Base-by-base conservation (phyloP, 2,329 filamentous ascomycete species). In the Diaporthe velutina region DNA sequence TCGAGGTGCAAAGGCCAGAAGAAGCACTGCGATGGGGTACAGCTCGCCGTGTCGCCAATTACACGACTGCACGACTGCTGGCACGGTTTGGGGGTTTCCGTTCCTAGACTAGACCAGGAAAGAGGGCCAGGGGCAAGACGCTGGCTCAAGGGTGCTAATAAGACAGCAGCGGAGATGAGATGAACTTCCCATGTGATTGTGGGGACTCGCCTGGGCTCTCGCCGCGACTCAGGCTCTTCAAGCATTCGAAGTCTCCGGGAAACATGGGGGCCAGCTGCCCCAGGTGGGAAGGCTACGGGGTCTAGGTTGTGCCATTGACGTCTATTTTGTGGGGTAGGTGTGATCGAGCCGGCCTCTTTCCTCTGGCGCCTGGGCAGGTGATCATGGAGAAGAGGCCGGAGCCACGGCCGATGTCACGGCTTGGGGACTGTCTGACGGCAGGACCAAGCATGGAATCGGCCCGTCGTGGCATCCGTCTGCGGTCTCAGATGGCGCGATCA, bases 401-500 rank as follows among this genome's bases (percentile, higher is more conserved):
- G 57, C 57, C 45, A 42, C 48, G 33, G 45, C 19, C 64, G 66
- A 64, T 72, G 70, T 72, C 45, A 72, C 57, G 28, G 48, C 45
- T 52, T 55, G 57, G 17, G 52, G 25, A 42, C 30, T 33, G 48
- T 38, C 54, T 75, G 64, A 73, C 67, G 67, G 50, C 55, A 60
- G 67, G 50, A 58, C 30, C 61, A 67, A 42, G 71, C 48, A 55
- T 76, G 30, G 66, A 80, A 77, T 80, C 78, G 79, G 79, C 75
- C 79, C 79, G 76, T 79, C 77, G 70, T 68, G 71, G 45, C 73
- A 74, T 42, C 61, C 52, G 45, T 45, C 40, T 33, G 72, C 25
- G 42, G 60, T 58, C 60, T 73, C 54, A 52, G 60, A 67, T 73
- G 64, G 54, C 17, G 64, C 33, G n/a, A 38, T 25, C 64, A 54